Evolutionary conservation across 768 basidiomycete species (phyloP).

Genomic region (Strobilomyces confusus): DNA sequence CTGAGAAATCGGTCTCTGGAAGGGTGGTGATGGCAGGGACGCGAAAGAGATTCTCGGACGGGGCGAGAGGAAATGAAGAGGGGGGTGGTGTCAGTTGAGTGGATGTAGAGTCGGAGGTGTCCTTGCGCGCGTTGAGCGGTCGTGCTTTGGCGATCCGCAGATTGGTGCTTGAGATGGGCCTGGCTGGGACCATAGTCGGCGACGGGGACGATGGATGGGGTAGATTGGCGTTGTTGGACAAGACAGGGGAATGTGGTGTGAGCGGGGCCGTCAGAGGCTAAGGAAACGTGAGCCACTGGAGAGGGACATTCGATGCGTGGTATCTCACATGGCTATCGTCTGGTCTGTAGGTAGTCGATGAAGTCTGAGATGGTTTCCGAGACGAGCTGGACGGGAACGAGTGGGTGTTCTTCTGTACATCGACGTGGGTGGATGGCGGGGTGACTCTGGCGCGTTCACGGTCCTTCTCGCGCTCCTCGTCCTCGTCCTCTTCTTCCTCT

Average conservation of each 20-base stretch:
- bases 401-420: slow-evolving; percentile 18
- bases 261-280: slow-evolving; percentile 24
- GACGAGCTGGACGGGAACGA: slow-evolving; percentile 15
- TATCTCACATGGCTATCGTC: slow-evolving; percentile 31
- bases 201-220: slow-evolving; percentile 25
- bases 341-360: slow-evolving; percentile 14
- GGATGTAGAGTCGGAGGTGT: slow-evolving; percentile 19
- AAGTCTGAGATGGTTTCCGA: slow-evolving; percentile 17
- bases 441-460: slow-evolving; percentile 36
- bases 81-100: slow-evolving; percentile 14
- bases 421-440: slow-evolving; percentile 17
- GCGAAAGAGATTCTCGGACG: slow-evolving; percentile 31
- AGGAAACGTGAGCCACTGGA: slow-evolving; percentile 4
- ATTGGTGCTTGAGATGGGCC: slow-evolving; percentile 9
- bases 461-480: slow-evolving; percentile 65
- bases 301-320: background rate
- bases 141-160: slow-evolving; percentile 32
- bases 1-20: slow-evolving; percentile 34
- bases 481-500: slow-evolving; percentile 82
- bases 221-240: slow-evolving; percentile 14
- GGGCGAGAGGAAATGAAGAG: slow-evolving; percentile 19
- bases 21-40: slow-evolving; percentile 32
- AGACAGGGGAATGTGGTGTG: slow-evolving; percentile 32
- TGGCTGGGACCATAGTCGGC: slow-evolving; percentile 24
- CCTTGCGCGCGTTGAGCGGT: slow-evolving; percentile 26